Base-by-base conservation (phyloP, 805 yeast species). In the Scheffersomyces ergatensis region DNA sequence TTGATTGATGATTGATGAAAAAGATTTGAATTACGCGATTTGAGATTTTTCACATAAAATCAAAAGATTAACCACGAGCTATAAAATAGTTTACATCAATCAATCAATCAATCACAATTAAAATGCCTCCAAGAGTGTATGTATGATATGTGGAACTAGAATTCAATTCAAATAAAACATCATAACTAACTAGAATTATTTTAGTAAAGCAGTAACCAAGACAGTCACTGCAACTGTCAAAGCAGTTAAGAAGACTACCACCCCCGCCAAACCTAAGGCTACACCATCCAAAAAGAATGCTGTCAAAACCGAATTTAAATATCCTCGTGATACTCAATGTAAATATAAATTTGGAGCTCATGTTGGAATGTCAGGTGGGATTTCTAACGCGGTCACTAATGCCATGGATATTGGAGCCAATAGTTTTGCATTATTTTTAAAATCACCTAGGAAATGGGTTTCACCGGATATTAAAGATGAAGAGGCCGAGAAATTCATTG, bases 361-460 rank as follows among this genome's bases (percentile, higher is more conserved):
- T 62, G 92, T 90, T 21, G 80, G 85, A 2, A 81, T 83, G 49
- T 74, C 85, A 4, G 96, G 96, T 12, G 97, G 93, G 27, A 78
- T 87, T 2, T 80, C 85, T 33, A 82, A 85, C 23, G 73, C 92
- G 6, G 80, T 87, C 1, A 55, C 70, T 0, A 72, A 71, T 49
- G 74, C 77, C 1, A 62, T 65, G 65, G 65, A 70, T 36, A 62
- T 74, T 30, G 83, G 75, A 3, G 86, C 86, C 40, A 88, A 88
- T 54, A 78, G 95, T 34, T 89, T 93, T 72, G 98, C 97, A 0
- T 65, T 93, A 51, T 93, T 93, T 59, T 68, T 93, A 48, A 90
- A 90, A 58, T 85, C 88, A 38, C 97, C 97, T 24, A 76, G 95
- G 46, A 78, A 85, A 57, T 93, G 98, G 98, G 85, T 76, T 1